Percentiles rank a stretch among this genome's conserved stretches.
phyloP scores from a whole-genome alignment of 2,329 filamentous ascomycete species.

The Blastomyces emzantsi region DNA sequence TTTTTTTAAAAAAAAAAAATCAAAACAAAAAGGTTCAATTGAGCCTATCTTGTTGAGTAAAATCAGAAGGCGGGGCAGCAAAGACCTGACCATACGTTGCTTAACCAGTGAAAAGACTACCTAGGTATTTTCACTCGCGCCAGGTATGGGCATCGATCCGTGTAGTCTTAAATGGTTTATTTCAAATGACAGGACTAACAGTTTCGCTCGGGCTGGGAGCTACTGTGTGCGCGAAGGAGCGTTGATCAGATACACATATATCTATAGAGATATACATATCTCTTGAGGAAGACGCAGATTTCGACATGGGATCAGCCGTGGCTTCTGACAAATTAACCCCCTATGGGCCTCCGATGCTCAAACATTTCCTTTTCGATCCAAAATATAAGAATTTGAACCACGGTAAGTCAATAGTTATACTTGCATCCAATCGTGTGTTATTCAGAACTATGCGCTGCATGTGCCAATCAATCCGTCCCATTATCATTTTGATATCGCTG shows the following conservation, averaged over 20 bases:
- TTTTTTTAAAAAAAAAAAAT: neutral
- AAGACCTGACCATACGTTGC: too few relatives aligned
- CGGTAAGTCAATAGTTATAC: conserved; percentile 40
- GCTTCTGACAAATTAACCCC: conserved; percentile 19
- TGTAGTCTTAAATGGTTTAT: too few relatives aligned
- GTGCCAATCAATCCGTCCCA: neutral
- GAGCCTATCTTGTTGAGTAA: neutral
- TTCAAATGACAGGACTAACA: neutral
- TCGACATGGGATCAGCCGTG: conserved; percentile 6
- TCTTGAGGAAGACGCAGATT: neutral
- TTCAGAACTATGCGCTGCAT: neutral
- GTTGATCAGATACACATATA: neutral
- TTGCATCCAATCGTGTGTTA: too few relatives aligned
- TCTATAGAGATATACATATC: neutral
- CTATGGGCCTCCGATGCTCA: conserved; percentile 48
- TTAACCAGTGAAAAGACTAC: neutral
- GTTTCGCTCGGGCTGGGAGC: neutral
- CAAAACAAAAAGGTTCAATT: neutral
- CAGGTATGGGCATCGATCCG: neutral
- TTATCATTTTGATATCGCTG: neutral
- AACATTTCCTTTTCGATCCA: conserved; percentile 60
- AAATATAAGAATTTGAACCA: conserved; percentile 70
- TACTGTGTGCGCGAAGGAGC: neutral
- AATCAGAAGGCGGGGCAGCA: neutral
- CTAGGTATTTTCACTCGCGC: neutral